Percentiles rank a stretch among this genome's conserved stretches.
Evolutionary conservation across 768 basidiomycete species (phyloP).

Genomic region (Leccinum obscurum): DNA sequence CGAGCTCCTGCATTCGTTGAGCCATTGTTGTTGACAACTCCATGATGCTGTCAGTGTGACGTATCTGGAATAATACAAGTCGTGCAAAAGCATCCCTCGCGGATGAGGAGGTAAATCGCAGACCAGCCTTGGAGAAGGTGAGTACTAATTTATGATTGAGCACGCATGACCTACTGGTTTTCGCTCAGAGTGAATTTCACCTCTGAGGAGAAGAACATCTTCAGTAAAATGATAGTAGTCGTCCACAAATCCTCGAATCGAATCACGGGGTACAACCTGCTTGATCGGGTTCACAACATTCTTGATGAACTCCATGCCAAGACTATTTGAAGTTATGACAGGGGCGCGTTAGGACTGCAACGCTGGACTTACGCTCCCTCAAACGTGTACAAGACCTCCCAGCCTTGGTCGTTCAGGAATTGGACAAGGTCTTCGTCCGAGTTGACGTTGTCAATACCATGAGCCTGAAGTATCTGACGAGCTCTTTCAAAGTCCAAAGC

Average conservation of each 20-base stretch:
- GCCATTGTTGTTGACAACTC: constrained; percentile 34
- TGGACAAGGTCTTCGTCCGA: constrained; percentile 33
- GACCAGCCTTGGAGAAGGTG: constrained; percentile 26
- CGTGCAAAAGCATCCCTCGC: constrained; percentile 35
- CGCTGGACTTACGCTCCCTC: constrained; percentile 37
- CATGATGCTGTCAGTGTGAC: constrained; percentile 29
- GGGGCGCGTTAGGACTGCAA: not conserved
- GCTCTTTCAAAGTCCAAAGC: constrained; percentile 25
- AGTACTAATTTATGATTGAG: constrained; percentile 7
- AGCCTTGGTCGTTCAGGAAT: constrained; percentile 35
- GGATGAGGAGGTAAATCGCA: constrained; percentile 34
- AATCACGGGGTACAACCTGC: constrained; percentile 36
- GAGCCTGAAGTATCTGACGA: constrained; percentile 17
- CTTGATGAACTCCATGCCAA: constrained; percentile 46
- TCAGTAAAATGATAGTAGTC: constrained; percentile 36
- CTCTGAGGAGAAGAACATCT: constrained; percentile 42
- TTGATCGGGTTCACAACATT: constrained; percentile 40
- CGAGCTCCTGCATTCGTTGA: constrained; percentile 31
- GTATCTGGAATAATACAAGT: constrained; percentile 33
- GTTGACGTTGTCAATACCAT: constrained; percentile 14
- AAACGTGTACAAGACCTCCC: constrained; percentile 39
- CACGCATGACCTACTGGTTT: constrained; percentile 36
- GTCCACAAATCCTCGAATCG: constrained; percentile 41
- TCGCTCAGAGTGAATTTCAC: constrained; percentile 41
- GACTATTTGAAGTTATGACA: constrained; percentile 27